Base-by-base conservation (phyloP, 2,329 filamentous ascomycete species). In the Purpureocillium lavendulum region DNA sequence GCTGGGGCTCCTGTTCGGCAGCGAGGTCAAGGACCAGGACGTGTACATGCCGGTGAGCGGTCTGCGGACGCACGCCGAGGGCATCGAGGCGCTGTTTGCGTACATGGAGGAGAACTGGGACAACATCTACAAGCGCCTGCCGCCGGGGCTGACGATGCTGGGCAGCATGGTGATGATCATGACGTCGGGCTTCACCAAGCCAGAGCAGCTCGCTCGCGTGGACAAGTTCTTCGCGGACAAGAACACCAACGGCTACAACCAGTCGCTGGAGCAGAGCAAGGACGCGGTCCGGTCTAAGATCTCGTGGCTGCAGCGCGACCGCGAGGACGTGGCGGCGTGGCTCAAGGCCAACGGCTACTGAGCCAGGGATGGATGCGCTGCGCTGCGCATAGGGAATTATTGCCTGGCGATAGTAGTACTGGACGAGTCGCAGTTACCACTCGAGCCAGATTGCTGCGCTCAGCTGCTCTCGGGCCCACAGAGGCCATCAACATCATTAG, bases 51-150 rank as follows among this genome's bases (percentile, higher is more conserved):
- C 90, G 2, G 76, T 92, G 30, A 77, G 79, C 28, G 85, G 85
- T 7, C 75, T 97, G 21, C 79, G 89, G 42, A 77, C 76, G 39
- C 87, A 94, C 57, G 67, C 79, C 7, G 78, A 80, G 33, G 90
- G 90, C 49, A 84, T 94, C 40, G 70, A 84, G 41, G 84, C 84
- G 7, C 73, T 95, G 41, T 96, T 84, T 74, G 63, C 60, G 14
- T 97, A 87, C 85, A 72, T 94, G 69, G 84, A 81, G 57, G 72
- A 80, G 49, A 92, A 94, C 65, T 97, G 90, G 88, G 84, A 86
- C n/a, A 73, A 77, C 28, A 70, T 97, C 33, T 76, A 79, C 59
- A 80, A 84, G 70, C 82, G 85, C 55, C 76, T 95, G 34, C 89
- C 88, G 21, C 87, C 90, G n/a, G 82, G 80, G 14, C 75, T 94